Percentiles rank a stretch among this genome's conserved stretches.
Evolutionary conservation across 306 rosid species (phyloP).

Genomic region (Prunus campanulata): DNA sequence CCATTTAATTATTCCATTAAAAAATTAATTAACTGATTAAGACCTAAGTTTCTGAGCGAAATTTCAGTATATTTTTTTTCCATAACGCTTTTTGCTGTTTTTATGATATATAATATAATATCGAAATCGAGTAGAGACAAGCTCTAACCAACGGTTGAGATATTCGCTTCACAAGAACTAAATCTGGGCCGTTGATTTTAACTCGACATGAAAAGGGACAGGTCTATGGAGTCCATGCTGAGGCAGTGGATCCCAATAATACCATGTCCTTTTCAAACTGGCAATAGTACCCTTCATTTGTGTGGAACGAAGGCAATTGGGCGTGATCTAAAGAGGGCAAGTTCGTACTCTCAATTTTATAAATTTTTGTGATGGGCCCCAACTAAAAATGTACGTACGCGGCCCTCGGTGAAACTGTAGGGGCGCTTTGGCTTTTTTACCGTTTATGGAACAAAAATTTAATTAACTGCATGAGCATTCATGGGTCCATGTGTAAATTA

Average conservation of each 20-base stretch:
- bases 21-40: conserved; percentile 16
- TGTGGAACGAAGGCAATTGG: too few relatives aligned
- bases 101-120: conserved; percentile 6
- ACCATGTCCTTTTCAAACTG: conserved; percentile 31
- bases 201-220: conserved; percentile 38
- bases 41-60: conserved; percentile 27
- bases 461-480: background rate
- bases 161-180: background rate
- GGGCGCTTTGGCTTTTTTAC: background rate
- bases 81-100: conserved; percentile 11
- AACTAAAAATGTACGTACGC: background rate
- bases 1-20: conserved; percentile 6
- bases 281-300: conserved; percentile 31
- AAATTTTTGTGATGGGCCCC: background rate
- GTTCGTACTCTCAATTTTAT: conserved; percentile 10
- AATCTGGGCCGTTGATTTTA: conserved; percentile 28
- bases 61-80: background rate
- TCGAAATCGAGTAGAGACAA: conserved; percentile 31
- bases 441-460: background rate
- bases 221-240: conserved; percentile 42
- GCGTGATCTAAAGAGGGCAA: background rate
- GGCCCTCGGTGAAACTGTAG: background rate
- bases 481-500: background rate
- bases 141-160: background rate
- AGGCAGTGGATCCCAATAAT: conserved; percentile 40